Base-by-base conservation (phyloP, 495 filamentous ascomycete species). In the Platismatia glauca region DNA sequence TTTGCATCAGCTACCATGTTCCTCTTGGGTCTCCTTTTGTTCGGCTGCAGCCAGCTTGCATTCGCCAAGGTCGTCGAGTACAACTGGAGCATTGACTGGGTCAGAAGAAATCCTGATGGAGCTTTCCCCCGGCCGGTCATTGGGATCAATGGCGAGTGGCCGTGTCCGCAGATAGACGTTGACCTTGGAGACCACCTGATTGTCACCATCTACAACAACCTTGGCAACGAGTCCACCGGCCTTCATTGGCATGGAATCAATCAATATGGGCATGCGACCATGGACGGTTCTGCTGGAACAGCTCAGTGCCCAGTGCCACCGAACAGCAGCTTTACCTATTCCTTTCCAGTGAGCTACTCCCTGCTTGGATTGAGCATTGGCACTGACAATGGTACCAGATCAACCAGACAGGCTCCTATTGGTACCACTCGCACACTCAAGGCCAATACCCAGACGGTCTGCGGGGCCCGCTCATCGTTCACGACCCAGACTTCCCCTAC, bases 181-280 rank as follows among this genome's bases (percentile, higher is more conserved):
- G 81, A 84, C 55, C 76, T 87, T 57, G 89, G 89, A 56, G 90
- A 94, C 69, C 79, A 75, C 33, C 66, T 95, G 37, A 72, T 94
- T 46, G 81, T 92, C 59, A 84, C 90, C 60, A 79, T 88, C 66
- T 74, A 84, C 67, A 95, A 95, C 72, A 77, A 80, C 27, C 80
- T 95, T 7, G 87, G 84, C 15, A 83, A 91, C 68, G 78, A 90
- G 67, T 75, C 75, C 33, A 86, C 88, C 4, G 82, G 82, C 39
- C 73, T 94, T 7, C 90, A 95, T 75, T 95, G 86, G 71, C 90
- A 95, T 71, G 90, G 90, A 24, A 78, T 93, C 68, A 89, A 81
- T 70, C 87, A 90, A 71, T 79, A 86, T 68, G 79, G 78, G 31
- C 87, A 86, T 8, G 83, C 77, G 22, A 71, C 79, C 15, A 92